Base-by-base conservation (phyloP, 2,329 filamentous ascomycete genomes). In the Sarocladium strictum region DNA sequence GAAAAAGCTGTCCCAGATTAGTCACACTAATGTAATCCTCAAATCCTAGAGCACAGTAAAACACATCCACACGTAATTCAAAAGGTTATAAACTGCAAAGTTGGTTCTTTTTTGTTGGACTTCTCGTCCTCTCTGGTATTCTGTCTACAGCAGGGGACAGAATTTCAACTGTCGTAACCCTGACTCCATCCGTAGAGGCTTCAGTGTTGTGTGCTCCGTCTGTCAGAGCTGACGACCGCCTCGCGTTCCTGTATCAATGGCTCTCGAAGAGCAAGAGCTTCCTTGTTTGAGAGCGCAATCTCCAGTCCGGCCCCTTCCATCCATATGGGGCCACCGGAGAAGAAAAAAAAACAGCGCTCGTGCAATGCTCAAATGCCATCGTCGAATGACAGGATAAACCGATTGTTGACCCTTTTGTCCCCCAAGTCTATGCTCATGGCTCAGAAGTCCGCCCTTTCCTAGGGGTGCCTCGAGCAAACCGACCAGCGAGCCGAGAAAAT, bases 401-500 rank as follows among this genome's bases (percentile, higher is more conserved):
- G 43, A 54, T 32, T 40, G 50, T 56, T 56, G 56, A 43, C 43
- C 53, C 27, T 56, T 45, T 4, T 53, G 41, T 55, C 56, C 54
- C 23, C 24, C 63, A 61, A 62, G 62, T 64, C 62, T 62, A 65
- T 64, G 62, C 64, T 63, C 62, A 64, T 65, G 60, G 63, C 64
- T 64, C 67, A 64, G n/a, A 53, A n/a, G 17, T 54, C 55, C 60
- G 63, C 63, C 62, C 65, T 64, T 67, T 62, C 61, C 61, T 62
- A n/a, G 56, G 58, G 59, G 62, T 66, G 65, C 63, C 63, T 62
- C 61, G 64, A 70, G 70, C 69, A 64, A 64, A 63, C 60, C 58
- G 68, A 75, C 76, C 71, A 77, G 75, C 80, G 72, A 79, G 78
- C 76, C 73, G 79, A 82, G 78, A 80, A 81, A 54, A 81, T 80